These are phyloP conservation scores for Hyparrhenia diplandra DNA, from an alignment of 176 grass and related monocot species.

Conservation along the genomic window DNA sequence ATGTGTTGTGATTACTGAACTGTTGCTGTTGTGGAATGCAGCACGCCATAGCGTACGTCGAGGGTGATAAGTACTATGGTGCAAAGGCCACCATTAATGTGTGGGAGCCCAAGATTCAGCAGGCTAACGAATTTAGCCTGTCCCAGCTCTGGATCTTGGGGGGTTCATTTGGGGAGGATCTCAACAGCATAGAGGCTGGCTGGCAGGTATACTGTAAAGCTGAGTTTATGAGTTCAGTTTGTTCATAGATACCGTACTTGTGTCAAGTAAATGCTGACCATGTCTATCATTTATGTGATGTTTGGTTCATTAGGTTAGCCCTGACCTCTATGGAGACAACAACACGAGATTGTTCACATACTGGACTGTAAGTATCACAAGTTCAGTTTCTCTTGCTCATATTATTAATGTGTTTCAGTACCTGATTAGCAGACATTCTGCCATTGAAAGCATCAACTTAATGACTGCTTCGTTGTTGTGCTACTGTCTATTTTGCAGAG, in stretches of 20 bases:
- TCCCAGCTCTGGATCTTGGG: slow-evolving; percentile 77
- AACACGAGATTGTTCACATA: slow-evolving; percentile 80
- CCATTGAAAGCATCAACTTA: background rate
- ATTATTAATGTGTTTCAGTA: background rate
- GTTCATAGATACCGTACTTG: background rate
- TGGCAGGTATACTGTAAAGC: too few relatives aligned
- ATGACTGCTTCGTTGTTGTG: background rate
- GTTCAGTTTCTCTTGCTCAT: background rate
- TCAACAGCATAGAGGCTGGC: slow-evolving; percentile 85
- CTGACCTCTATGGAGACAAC: slow-evolving; percentile 73
- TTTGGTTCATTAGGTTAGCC: slow-evolving; percentile 61
- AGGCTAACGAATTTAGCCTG: slow-evolving; percentile 70
- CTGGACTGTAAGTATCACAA: slow-evolving; percentile 64
- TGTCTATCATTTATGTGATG: slow-evolving; percentile 14
- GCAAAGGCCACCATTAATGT: slow-evolving; percentile 85
- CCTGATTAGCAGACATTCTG: background rate
- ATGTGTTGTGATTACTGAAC: background rate
- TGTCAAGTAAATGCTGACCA: background rate
- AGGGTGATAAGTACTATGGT: slow-evolving; percentile 74
- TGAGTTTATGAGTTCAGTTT: slow-evolving; percentile 1
- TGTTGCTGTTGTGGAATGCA: slow-evolving; percentile 22
- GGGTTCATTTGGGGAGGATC: slow-evolving; percentile 60
- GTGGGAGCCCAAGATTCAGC: slow-evolving; percentile 76
- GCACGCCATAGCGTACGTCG: slow-evolving; percentile 56
- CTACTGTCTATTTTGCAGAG: slow-evolving; percentile 33